phyloP scores from a whole-genome alignment of 2,329 filamentous ascomycete genomes.

The Hymenoscyphus infarciens region DNA sequence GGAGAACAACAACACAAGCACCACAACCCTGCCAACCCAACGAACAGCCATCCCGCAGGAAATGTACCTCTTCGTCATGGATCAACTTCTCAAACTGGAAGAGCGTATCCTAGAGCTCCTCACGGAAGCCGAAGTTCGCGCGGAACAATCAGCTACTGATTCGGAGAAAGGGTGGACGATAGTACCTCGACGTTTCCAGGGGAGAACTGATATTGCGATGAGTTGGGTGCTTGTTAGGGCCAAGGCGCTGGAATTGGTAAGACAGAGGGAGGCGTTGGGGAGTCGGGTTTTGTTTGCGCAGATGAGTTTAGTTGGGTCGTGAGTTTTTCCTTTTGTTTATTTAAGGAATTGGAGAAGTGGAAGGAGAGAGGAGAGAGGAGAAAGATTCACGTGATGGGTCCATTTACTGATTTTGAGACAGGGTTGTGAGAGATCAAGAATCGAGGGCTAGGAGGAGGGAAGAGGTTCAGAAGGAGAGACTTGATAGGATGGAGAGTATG shows the following conservation, averaged over 20 bases:
- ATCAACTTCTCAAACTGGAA: constrained; percentile 44
- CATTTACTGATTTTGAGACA: constrained; percentile 12
- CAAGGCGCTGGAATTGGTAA: constrained; percentile 44
- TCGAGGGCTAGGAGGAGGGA: constrained; percentile 21
- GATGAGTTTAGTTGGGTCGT: constrained; percentile 47
- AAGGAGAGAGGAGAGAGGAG: too few relatives aligned
- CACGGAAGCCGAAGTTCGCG: constrained; percentile 40
- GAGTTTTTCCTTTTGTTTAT: constrained; percentile 16
- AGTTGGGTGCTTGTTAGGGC: constrained; percentile 44
- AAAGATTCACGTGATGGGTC: too few relatives aligned
- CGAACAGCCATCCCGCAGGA: constrained; percentile 40
- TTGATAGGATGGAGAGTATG: constrained; percentile 24
- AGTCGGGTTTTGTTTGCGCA: constrained; percentile 46
- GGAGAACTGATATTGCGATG: constrained; percentile 41
- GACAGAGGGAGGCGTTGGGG: constrained; percentile 45
- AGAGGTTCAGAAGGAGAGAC: constrained; percentile 20
- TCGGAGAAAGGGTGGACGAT: constrained; percentile 37
- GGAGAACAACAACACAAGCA: constrained; percentile 15
- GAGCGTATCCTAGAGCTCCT: constrained; percentile 44
- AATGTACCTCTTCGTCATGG: constrained; percentile 48
- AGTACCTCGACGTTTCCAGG: constrained; percentile 39
- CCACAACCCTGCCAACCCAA: constrained; percentile 2
- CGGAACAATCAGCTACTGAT: constrained; percentile 18
- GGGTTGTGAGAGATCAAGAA: constrained; percentile 29
- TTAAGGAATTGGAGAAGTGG: neutral